phyloP scores from a whole-genome alignment of 2,329 filamentous ascomycete species.

The Penicillium paneum region DNA sequence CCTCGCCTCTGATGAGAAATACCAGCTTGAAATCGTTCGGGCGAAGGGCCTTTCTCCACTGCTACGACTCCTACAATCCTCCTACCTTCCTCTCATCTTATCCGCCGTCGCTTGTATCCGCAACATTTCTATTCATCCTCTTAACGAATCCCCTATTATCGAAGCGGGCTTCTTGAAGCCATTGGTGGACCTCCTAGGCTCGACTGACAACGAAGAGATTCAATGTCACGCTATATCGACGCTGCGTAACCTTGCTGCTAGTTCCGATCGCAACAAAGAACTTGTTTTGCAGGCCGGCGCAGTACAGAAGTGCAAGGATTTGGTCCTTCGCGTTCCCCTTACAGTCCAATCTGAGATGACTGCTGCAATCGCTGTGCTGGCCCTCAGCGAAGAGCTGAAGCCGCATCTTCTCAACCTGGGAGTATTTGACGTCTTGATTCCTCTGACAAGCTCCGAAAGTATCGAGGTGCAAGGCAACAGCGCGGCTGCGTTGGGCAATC shows the following conservation, averaged over 20 bases:
- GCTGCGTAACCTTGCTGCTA: slow-evolving; percentile 88
- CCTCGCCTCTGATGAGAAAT: slow-evolving; percentile 95
- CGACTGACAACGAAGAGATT: slow-evolving; percentile 97
- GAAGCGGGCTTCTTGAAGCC: slow-evolving; percentile 95
- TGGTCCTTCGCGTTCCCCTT: slow-evolving; percentile 87
- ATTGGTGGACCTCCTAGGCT: slow-evolving; percentile 86
- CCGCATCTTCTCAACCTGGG: slow-evolving; percentile 83
- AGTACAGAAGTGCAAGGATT: slow-evolving; percentile 96
- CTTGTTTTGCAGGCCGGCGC: slow-evolving; percentile 95
- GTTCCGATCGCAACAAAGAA: slow-evolving; percentile 96
- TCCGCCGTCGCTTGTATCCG: slow-evolving; percentile 97
- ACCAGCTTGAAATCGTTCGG: slow-evolving; percentile 94
- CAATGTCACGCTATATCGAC: slow-evolving; percentile 99
- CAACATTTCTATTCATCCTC: slow-evolving; percentile 96
- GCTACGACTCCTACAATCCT: slow-evolving; percentile 85
- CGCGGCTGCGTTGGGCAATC: slow-evolving; percentile 87
- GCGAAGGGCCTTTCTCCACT: slow-evolving; percentile 81
- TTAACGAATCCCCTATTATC: slow-evolving; percentile 98
- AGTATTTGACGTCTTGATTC: slow-evolving; percentile 94
- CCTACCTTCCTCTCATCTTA: slow-evolving; percentile 90
- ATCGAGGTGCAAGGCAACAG: slow-evolving; percentile 99
- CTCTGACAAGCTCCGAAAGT: slow-evolving; percentile 88
- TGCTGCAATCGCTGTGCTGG: slow-evolving; percentile 94
- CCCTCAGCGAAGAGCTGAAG: slow-evolving; percentile 93
- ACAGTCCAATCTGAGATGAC: slow-evolving; percentile 99